Conservation (phyloP, 2,329 filamentous ascomycete species). For the Elsinoe fawcettii region DNA sequence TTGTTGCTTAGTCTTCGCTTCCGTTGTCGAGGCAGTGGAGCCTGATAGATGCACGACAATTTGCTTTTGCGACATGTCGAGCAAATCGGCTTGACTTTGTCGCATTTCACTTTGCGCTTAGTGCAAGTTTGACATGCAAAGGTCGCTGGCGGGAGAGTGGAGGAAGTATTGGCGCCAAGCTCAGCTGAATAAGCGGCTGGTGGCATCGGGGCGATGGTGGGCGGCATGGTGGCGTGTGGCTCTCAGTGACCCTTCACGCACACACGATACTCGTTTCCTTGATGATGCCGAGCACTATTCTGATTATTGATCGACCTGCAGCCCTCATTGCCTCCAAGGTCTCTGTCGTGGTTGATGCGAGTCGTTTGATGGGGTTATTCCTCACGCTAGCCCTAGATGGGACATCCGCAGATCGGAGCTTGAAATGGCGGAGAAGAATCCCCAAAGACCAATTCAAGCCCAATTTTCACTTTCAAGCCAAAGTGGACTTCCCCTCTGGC, state of each 20-base stretch:
- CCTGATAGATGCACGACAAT: conserved; percentile 36
- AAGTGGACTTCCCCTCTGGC: neutral
- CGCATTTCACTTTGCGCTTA: conserved; percentile 36
- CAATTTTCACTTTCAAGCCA: neutral
- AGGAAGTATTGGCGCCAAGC: conserved; percentile 3
- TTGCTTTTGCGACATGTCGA: conserved; percentile 30
- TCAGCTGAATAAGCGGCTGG: neutral
- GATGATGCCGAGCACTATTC: neutral
- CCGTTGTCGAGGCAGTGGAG: conserved; percentile 33
- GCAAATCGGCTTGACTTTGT: conserved; percentile 29
- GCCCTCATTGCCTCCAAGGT: neutral
- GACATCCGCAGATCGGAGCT: neutral
- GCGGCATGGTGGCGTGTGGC: neutral
- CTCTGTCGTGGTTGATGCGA: neutral
- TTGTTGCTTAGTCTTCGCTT: conserved; percentile 32
- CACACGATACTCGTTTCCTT: neutral
- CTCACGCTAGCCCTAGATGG: neutral
- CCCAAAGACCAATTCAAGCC: neutral
- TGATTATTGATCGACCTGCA: neutral
- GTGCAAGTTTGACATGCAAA: conserved; percentile 28
- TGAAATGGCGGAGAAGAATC: neutral
- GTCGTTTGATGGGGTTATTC: neutral
- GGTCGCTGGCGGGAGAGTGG: neutral
- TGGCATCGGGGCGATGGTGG: neutral
- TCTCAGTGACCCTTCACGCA: neutral